Conservation (phyloP, 495 filamentous ascomycete species). For the Lasiosphaeria ovina region DNA sequence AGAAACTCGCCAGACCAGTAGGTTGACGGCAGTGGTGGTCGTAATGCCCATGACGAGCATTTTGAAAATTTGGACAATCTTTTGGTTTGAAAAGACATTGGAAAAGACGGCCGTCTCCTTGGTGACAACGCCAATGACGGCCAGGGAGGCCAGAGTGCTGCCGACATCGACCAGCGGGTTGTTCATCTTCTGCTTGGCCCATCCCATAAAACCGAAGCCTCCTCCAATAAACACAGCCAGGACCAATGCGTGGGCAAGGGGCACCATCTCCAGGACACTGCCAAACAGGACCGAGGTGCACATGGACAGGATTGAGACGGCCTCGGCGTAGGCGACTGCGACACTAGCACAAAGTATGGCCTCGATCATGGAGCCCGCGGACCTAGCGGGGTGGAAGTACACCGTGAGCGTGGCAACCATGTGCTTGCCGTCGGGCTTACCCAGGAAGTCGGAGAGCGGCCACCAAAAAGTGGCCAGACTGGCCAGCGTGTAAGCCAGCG, state of each 20-base stretch:
- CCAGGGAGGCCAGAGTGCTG: slow-evolving; percentile 84
- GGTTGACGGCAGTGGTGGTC: slow-evolving; percentile 70
- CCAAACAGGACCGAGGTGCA: slow-evolving; percentile 75
- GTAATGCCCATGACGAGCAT: slow-evolving; percentile 88
- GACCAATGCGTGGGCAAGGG: slow-evolving; percentile 76
- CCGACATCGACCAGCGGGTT: slow-evolving; percentile 89
- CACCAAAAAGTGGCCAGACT: slow-evolving; percentile 85
- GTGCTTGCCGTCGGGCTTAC: slow-evolving; percentile 91
- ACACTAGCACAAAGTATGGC: slow-evolving; percentile 78
- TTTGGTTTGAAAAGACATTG: slow-evolving; percentile 73
- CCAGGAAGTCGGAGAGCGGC: slow-evolving; percentile 67
- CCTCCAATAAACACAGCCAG: slow-evolving; percentile 85
- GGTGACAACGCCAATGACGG: slow-evolving; percentile 87
- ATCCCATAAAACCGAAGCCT: slow-evolving; percentile 85
- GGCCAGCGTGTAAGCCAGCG: slow-evolving; percentile 84
- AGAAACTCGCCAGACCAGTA: slow-evolving; percentile 77
- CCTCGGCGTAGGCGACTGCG: slow-evolving; percentile 79
- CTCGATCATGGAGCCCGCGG: slow-evolving; percentile 86
- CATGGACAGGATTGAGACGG: slow-evolving; percentile 85
- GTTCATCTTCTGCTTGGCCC: slow-evolving; percentile 83
- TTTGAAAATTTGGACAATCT: slow-evolving; percentile 83
- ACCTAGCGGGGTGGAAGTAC: slow-evolving; percentile 94
- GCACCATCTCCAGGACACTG: slow-evolving; percentile 57
- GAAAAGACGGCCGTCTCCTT: slow-evolving; percentile 86
- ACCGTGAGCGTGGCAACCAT: slow-evolving; percentile 90